These are phyloP conservation scores for Zygosaccharomyces rouxii DNA, from an alignment of 805 yeast genomes.

Conservation along the genomic window DNA sequence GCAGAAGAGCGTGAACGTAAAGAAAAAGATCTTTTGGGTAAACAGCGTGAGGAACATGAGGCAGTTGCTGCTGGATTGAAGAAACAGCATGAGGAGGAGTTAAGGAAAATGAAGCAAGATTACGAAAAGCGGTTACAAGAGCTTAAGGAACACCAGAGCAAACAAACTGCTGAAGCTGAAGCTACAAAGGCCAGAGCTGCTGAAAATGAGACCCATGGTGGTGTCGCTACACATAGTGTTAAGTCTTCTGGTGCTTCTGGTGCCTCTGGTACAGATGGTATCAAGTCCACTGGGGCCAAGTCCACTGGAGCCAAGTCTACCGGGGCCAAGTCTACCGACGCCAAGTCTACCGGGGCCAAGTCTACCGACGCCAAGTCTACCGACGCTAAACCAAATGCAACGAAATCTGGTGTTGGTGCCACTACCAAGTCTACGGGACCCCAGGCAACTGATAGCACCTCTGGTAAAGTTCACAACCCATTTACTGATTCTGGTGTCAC, in stretches of 20 bases:
- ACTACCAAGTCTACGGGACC: not conserved
- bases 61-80: slow-evolving; percentile 17
- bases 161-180: not conserved
- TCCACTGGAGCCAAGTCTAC: not conserved
- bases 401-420: no score
- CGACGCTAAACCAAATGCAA: no score
- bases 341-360: not conserved
- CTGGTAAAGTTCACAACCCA: not conserved
- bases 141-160: slow-evolving; percentile 13
- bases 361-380: not conserved
- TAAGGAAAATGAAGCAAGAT: slow-evolving; percentile 18
- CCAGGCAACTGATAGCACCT: not conserved
- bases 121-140: slow-evolving; percentile 20
- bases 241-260: not conserved
- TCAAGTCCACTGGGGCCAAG: not conserved
- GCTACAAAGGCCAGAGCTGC: not conserved
- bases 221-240: no score
- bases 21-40: slow-evolving; percentile 23
- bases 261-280: not conserved
- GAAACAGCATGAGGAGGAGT: slow-evolving; percentile 22
- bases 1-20: slow-evolving; percentile 26
- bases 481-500: not conserved
- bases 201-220: not conserved
- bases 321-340: no score
- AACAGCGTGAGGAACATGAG: slow-evolving; percentile 27